Evolutionary conservation across 306 rosid species (phyloP).

Genomic region (Acacia acuminata): DNA sequence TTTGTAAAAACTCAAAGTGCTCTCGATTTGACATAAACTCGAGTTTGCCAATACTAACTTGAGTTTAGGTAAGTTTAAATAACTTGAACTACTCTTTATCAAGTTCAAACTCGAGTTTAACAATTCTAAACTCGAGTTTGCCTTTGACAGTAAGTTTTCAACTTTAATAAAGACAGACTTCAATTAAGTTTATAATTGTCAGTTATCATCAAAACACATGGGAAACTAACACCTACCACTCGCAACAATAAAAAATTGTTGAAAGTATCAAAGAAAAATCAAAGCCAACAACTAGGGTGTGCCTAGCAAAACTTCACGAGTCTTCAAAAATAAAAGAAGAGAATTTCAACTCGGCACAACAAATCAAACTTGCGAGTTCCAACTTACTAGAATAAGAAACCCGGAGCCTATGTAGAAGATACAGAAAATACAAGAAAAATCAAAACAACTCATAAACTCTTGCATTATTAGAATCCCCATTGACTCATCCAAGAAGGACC

Average conservation of each 20-base stretch:
- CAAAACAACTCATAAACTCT: constrained; percentile 25
- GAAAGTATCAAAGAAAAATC: constrained; percentile 17
- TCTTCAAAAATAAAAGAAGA: constrained; percentile 27
- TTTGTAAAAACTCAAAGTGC: too few species aligned
- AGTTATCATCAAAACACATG: too few species aligned
- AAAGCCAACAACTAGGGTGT: neutral
- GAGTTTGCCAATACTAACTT: too few species aligned
- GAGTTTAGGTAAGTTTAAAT: too few species aligned
- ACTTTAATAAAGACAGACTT: too few species aligned
- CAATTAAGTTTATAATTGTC: too few species aligned
- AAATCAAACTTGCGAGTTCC: constrained; percentile 37
- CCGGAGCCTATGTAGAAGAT: constrained; percentile 35
- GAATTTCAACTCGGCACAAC: constrained; percentile 18
- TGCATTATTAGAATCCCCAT: constrained; percentile 25
- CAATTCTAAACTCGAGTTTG: too few species aligned
- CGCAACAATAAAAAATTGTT: neutral
- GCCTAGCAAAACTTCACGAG: constrained; percentile 18
- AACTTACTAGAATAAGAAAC: constrained; percentile 54
- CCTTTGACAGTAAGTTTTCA: too few species aligned
- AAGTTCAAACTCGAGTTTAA: too few species aligned
- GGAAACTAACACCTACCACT: too few species aligned
- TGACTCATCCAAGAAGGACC: constrained; percentile 15
- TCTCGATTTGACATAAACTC: too few species aligned
- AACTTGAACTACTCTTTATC: too few species aligned
- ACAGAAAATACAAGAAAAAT: constrained; percentile 35